phyloP scores from a whole-genome alignment of 345 rosid genomes.

The Citrus sinensis region DVS_A1.0 CM039163.1:46228501-46229000 shows the following conservation, averaged over 20 bases:
- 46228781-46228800: neutral
- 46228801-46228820: neutral
- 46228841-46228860: neutral
- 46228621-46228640: neutral
- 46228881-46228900: neutral
- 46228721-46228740: constrained; percentile 59
- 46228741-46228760: constrained; percentile 16
- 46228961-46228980: neutral
- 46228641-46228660: constrained; percentile 44
- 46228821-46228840: neutral
- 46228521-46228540: neutral
- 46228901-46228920: too few relatives aligned
- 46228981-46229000: neutral
- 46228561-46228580: neutral
- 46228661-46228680: constrained; percentile 72
- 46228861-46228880: neutral
- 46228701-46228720: constrained; percentile 68
- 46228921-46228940: too few relatives aligned
- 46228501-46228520: neutral
- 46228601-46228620: neutral
- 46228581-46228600: neutral
- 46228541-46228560: neutral
- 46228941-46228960: neutral
- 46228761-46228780: neutral
- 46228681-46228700: constrained; percentile 61